phyloP scores from a whole-genome alignment of 768 basidiomycete species.

The Lactifluus hygrophoroides region DNA sequence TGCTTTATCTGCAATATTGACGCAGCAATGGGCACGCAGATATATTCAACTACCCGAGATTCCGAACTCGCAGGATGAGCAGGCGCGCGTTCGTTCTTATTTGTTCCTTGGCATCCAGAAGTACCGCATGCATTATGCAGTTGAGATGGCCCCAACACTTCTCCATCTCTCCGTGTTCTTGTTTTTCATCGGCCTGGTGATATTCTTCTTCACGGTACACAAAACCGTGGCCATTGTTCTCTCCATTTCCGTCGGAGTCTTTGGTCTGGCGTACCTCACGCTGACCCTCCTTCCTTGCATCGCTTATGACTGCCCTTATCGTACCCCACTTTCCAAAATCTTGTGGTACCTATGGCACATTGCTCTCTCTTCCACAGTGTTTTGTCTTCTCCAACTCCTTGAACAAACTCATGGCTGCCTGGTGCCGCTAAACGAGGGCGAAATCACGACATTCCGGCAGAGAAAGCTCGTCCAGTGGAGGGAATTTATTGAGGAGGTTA shows the following conservation, averaged over 20 bases:
- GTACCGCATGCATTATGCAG: slow-evolving; percentile 33
- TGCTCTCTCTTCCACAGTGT: background rate
- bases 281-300: slow-evolving; percentile 17
- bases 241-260: background rate
- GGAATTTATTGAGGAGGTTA: background rate
- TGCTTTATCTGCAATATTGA: background rate
- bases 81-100: slow-evolving; percentile 31
- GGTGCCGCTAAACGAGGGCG: background rate
- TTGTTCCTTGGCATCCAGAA: slow-evolving; percentile 33
- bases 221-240: slow-evolving; percentile 7
- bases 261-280: slow-evolving; percentile 11
- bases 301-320: slow-evolving; percentile 17
- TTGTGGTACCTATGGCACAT: background rate
- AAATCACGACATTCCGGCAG: background rate
- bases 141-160: slow-evolving; percentile 37
- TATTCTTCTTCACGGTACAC: slow-evolving; percentile 33
- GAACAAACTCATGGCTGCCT: background rate
- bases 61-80: slow-evolving; percentile 26
- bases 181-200: slow-evolving; percentile 41
- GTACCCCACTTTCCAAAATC: slow-evolving; percentile 15
- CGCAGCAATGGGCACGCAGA: background rate
- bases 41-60: slow-evolving; percentile 17
- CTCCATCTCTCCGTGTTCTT: slow-evolving; percentile 41
- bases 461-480: background rate
- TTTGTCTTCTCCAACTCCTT: background rate